Base-by-base conservation (phyloP, 306 rosid species). In the Carpinus viminea region DNA sequence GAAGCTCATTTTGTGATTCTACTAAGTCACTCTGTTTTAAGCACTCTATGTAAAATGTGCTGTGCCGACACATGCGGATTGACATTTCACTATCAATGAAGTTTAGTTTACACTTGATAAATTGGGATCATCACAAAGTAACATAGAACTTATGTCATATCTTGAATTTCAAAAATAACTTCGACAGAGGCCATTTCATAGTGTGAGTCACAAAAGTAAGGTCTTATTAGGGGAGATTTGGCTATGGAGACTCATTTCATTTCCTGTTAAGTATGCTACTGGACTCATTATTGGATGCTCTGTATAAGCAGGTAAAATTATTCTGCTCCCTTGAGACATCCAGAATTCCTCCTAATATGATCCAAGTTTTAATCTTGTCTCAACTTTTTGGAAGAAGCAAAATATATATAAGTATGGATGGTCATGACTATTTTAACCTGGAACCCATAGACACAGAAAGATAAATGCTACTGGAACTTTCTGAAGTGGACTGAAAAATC, bases 391-490 rank as follows among this genome's bases (percentile, higher is more conserved):
- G 31, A 28, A 28, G 31, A 28, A 28, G 31, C 31, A 28, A 28
- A 28, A 28, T 28, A 28, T 28, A 28, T 28, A 28, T 28, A 28
- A 28, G 31, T 28, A 28, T 28, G 31, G 31, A 28, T 28, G 31
- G 31, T 28, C 31, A 28, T 55, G 60, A 7, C 60, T 55, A n/a
- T 55, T 24, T 18, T 18, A 55, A 55, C 26, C 26, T 20, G 21
- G 21, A 55, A n/a, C 28, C 21, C 26, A 3, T 56, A 9, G 21
- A 31, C 3, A 20, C 55, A 65, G 38, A 62, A 65, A 54, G 38
- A 20, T 28, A 62, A 55, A 82, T 65, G 20, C 45, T 21, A 54
- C 31, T 24, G 10, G 66, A 15, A n/a, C 74, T 75, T 45, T 43
- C 43, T 4, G 17, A 41, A 50, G 52, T 47, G 24, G 34, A 76